These are phyloP conservation scores for Periglandula ipomoeae DNA, from an alignment of 2,329 filamentous ascomycete species.

Conservation along the genomic window DNA sequence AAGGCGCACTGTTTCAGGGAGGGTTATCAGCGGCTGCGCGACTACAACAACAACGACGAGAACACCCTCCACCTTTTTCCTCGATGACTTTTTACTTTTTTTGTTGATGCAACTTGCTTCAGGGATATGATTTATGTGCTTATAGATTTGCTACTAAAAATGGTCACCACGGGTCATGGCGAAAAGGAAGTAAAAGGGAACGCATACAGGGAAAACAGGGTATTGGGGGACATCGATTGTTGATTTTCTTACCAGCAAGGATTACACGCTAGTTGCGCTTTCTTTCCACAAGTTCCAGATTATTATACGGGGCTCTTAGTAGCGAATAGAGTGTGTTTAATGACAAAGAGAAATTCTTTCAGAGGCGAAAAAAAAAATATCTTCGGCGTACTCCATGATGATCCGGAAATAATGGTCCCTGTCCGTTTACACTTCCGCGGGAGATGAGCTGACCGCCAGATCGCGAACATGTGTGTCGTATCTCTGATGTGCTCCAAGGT, in stretches of 20 bases:
- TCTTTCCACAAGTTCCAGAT: background rate
- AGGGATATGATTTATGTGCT: background rate
- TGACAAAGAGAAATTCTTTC: background rate
- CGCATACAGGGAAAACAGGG: background rate
- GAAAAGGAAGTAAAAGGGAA: background rate
- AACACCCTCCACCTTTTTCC: background rate
- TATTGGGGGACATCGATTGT: background rate
- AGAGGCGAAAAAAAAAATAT: background rate
- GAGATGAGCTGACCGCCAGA: background rate
- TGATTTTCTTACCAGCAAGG: background rate
- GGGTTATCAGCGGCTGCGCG: background rate
- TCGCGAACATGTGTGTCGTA: constrained; percentile 1
- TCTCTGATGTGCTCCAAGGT: background rate
- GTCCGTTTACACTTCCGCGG: background rate
- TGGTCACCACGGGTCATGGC: background rate
- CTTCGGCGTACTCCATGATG: background rate
- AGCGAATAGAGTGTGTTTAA: background rate
- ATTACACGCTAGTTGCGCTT: background rate
- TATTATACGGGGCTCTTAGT: background rate
- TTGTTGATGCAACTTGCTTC: background rate
- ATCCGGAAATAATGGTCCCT: background rate
- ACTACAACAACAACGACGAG: too few relatives aligned
- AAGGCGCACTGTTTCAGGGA: constrained; percentile 2
- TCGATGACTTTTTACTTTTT: background rate
- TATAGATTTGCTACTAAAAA: too few relatives aligned